Base-by-base conservation (phyloP, 306 rosid genomes). In the Senna tora region DNA sequence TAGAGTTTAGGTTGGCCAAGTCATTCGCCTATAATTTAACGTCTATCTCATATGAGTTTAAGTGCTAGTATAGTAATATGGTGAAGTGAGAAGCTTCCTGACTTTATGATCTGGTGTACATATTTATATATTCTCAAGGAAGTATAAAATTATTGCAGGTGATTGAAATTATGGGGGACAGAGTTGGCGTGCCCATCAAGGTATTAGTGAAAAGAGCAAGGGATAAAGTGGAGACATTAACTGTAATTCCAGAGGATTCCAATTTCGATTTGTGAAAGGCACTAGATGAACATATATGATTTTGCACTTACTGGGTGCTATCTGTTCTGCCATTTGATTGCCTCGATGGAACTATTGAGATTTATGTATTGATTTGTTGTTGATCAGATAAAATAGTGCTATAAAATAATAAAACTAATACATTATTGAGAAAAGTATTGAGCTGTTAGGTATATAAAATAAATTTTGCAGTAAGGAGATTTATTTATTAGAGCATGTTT, bases 241-340 rank as follows among this genome's bases (percentile, higher is more conserved):
- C 84, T 8, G 96, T 94, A 36, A 82, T 69, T 13, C 95, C 96
- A 0, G 95, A 82, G 86, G 97, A 91, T 51, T 77, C 84, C 78
- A 85, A 82, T 82, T 77, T 83, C 12, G 84, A 82, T 13, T 50
- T 87, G 38, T 91, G 68, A 79, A n/a, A 45, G 43, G 30, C 39
- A 55, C 4, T 12, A 6, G 8, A 13, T 13, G 14, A 42, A 25
- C 11, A 42, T 25, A 15, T 33, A 9, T 21, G 34, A 5, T 17
- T 50, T 33, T 49, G 39, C 22, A 28, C 7, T 16, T n/a, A 9
- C 21, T 14, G 7, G 39, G 30, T 1, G 69, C 39, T 7, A 43
- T 42, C 30, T n/a, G n/a, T n/a, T n/a, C n/a, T n/a, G n/a, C n/a
- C n/a, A n/a, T n/a, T n/a, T n/a, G n/a, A n/a, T n/a, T n/a, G n/a